Evolutionary conservation across 2,329 filamentous ascomycete genomes (phyloP).

Genomic region (Venturia aucupariae): DNA sequence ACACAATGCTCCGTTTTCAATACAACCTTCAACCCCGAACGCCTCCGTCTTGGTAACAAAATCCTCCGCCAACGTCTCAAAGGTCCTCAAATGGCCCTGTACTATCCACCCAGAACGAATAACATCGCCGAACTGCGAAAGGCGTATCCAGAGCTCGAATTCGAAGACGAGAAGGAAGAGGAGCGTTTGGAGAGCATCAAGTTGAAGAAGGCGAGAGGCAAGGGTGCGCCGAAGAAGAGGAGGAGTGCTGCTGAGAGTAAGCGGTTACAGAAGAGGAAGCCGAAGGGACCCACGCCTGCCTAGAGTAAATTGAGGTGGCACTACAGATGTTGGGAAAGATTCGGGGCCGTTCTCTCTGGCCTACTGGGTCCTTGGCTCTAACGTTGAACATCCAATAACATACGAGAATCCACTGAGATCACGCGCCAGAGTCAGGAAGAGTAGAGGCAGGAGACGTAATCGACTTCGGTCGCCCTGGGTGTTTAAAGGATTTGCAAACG

Average conservation of each 20-base stretch:
- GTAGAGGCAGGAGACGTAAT: not conserved
- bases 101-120: conserved; percentile 72
- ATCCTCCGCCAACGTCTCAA: conserved; percentile 78
- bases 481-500: not conserved
- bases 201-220: conserved; percentile 60
- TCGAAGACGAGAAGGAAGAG: conserved; percentile 67
- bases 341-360: not conserved
- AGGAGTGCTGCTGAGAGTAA: conserved; percentile 39
- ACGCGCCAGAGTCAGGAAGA: not conserved
- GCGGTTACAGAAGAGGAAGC: conserved; percentile 8
- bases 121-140: conserved; percentile 66
- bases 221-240: conserved; percentile 80
- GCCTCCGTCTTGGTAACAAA: conserved; percentile 79
- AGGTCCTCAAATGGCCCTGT: conserved; percentile 73
- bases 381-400: not conserved
- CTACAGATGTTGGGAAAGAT: not conserved
- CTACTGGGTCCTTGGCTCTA: not conserved
- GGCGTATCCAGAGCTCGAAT: conserved; percentile 57
- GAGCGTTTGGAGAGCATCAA: conserved; percentile 66
- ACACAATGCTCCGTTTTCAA: conserved; percentile 48
- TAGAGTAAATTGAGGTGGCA: not conserved
- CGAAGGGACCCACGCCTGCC: not conserved
- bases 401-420: not conserved
- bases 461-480: not conserved
- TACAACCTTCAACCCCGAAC: conserved; percentile 79